Base-by-base conservation (phyloP, 352 stramenopile species). In the Plasmopara muralis region DNA sequence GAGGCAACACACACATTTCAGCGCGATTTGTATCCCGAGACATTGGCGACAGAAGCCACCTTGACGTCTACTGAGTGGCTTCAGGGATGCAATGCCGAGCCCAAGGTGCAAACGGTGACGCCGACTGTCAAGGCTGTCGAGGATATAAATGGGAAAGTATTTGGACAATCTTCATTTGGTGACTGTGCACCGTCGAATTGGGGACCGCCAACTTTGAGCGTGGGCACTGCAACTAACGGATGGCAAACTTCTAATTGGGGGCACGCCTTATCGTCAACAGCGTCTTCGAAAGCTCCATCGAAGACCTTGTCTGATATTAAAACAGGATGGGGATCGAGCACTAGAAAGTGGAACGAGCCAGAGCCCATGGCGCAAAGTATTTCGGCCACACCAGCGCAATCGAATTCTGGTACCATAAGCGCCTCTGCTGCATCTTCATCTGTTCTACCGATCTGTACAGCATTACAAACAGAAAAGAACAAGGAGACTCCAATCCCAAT, bases 1-100 rank as follows among this genome's bases (percentile, higher is more conserved):
- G 74, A 87, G 28, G 74, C 74, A 0, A 54, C 45, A 9, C 76
- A 72, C 40, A 60, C 74, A 43, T 92, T 90, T 57, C 82, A 92
- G 53, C 72, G 57, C 38, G 82, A 92, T 58, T 68, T 92, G 66
- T 92, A 83, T 61, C 82, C 79, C 0, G 62, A 85, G 18, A 89
- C 79, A 9, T 50, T 62, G 25, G 62, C 69, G 3, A 28, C 52
- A 35, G 63, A 53, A 48, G 41, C 78, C 2, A 69, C 82, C 5
- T 47, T 88, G 40, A 72, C 47, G 14, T 42, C 65, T 6, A 43
- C 48, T 0, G 62, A 85, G 38, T 92, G 79, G 79, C 42, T 29
- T 7, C 53, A 47, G 6, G 75, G 77, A 6, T 16, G 43, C 18
- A 77, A 83, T 42, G 71, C 73, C 5, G 50, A 70, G 34, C 81